Percentiles rank a stretch among this genome's conserved stretches.
Evolutionary conservation across 2,329 filamentous ascomycete species (phyloP).

Genomic region (Penicillium expansum): DNA sequence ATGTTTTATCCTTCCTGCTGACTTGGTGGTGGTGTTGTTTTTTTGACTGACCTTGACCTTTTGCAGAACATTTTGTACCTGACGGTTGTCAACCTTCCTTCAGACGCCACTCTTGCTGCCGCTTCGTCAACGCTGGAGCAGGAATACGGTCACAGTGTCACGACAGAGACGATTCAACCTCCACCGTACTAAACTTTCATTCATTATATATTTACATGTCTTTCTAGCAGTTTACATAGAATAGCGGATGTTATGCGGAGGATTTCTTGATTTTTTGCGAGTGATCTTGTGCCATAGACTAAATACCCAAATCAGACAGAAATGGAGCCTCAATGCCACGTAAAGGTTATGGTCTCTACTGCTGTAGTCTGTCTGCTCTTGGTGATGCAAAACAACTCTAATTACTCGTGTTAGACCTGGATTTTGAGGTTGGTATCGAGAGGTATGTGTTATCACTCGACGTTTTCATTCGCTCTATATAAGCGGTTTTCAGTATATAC

Average conservation of each 20-base stretch:
- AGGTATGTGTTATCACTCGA: background rate
- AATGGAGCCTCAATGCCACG: background rate
- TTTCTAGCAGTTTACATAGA: background rate
- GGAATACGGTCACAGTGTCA: background rate
- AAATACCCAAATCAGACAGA: background rate
- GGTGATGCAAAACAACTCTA: background rate
- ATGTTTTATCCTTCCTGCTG: background rate
- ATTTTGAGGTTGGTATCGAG: background rate
- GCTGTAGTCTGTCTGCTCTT: background rate
- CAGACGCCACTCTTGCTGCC: background rate
- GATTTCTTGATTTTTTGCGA: background rate
- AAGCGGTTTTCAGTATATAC: no score
- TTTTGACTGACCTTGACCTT: background rate
- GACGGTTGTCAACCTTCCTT: background rate
- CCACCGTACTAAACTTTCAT: background rate
- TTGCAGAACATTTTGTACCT: background rate
- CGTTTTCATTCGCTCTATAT: background rate
- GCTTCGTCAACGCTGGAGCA: background rate
- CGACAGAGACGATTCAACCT: background rate
- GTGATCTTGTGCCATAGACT: background rate
- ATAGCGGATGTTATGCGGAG: background rate
- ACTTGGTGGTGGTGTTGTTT: background rate
- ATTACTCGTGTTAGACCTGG: background rate
- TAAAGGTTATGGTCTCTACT: background rate
- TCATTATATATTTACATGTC: background rate